These are phyloP conservation scores for Pleochaeta shiraiana DNA, from an alignment of 2,329 filamentous ascomycete genomes.

Conservation along the genomic window DNA sequence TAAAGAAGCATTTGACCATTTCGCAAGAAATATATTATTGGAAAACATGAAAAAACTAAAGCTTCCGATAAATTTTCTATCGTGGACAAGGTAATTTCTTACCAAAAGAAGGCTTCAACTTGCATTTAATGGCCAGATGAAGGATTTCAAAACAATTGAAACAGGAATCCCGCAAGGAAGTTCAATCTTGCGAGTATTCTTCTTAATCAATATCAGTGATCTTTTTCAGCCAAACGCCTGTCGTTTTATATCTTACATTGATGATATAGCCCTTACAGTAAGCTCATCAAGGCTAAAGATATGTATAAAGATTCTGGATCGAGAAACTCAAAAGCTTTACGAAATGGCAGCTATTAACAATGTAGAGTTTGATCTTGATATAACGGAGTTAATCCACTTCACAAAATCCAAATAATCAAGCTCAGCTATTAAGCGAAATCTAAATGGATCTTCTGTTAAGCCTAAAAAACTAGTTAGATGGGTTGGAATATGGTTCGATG, in stretches of 20 bases:
- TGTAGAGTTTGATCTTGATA: neutral
- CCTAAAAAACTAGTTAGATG: neutral
- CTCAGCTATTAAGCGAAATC: neutral
- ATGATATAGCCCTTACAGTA: constrained; percentile 3
- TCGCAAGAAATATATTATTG: neutral
- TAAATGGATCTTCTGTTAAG: neutral
- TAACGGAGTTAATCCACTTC: neutral
- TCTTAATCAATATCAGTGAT: neutral
- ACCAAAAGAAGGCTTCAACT: too few relatives aligned
- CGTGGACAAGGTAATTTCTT: too few relatives aligned
- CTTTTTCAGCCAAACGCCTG: neutral
- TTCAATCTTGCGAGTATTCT: neutral
- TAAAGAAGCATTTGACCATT: neutral
- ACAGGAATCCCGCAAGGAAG: neutral
- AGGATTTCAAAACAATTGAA: too few relatives aligned
- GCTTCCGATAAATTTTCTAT: neutral
- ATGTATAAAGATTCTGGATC: neutral
- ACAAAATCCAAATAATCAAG: neutral
- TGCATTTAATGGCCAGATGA: too few relatives aligned
- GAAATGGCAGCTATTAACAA: neutral
- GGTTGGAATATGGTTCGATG: neutral
- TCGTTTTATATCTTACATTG: neutral
- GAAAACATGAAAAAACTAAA: neutral
- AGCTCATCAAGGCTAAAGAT: neutral
- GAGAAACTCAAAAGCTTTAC: neutral